Evolutionary conservation across 805 yeast species (phyloP).

Genomic region (Debaryomyces prosopidis): DNA sequence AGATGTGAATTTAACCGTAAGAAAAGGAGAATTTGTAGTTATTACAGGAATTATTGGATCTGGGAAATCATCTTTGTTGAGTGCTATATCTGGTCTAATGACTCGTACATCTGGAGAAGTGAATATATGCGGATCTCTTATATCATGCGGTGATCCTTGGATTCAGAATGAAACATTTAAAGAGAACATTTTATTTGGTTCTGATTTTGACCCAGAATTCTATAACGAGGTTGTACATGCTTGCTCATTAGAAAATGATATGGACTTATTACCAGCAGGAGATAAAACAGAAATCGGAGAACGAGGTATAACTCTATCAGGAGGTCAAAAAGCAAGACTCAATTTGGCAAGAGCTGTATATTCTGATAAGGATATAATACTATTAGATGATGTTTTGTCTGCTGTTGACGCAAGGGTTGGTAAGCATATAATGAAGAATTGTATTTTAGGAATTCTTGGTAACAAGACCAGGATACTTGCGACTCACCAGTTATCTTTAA

Average conservation of each 20-base stretch:
- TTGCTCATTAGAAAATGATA: conserved; percentile 68
- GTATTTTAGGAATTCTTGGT: conserved; percentile 59
- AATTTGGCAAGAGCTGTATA: conserved; percentile 80
- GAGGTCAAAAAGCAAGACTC: conserved; percentile 86
- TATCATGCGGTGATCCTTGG: conserved; percentile 75
- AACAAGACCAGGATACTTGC: conserved; percentile 72
- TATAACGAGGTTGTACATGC: conserved; percentile 59
- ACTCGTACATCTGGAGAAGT: conserved; percentile 52
- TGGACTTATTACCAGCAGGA: conserved; percentile 68
- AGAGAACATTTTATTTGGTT: conserved; percentile 74
- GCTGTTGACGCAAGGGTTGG: conserved; percentile 90
- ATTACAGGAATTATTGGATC: conserved; percentile 81
- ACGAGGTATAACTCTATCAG: conserved; percentile 82
- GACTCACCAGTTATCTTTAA: conserved; percentile 78
- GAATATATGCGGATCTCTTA: conserved; percentile 50
- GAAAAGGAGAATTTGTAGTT: conserved; percentile 69
- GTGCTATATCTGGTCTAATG: conserved; percentile 75
- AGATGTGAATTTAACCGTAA: conserved; percentile 52
- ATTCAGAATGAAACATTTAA: conserved; percentile 77
- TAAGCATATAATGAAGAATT: conserved; percentile 69
- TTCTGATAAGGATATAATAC: conserved; percentile 61
- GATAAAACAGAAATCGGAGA: conserved; percentile 83
- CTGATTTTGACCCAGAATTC: conserved; percentile 46
- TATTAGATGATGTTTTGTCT: conserved; percentile 77
- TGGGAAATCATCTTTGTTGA: conserved; percentile 74